Percentiles rank a stretch among this genome's conserved stretches.
Conservation (phyloP, 768 basidiomycete genomes). For the Megacollybia marginata region DNA sequence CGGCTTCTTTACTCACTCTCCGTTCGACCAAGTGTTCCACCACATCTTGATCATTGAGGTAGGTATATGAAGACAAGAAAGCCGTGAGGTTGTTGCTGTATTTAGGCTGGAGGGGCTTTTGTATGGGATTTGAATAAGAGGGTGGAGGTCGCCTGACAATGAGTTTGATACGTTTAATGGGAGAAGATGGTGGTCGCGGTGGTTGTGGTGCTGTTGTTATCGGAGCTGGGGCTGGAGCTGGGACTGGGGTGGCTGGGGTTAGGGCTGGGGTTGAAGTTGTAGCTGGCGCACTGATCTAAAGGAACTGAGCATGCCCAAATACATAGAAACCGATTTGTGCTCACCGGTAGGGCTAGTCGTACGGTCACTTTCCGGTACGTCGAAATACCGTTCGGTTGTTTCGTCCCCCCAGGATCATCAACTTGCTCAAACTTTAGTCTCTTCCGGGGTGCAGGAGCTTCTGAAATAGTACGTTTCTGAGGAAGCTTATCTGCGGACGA, state of each 20-base stretch:
- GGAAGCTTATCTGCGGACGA: too few relatives aligned
- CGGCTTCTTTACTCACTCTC: slow-evolving; percentile 35
- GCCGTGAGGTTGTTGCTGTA: slow-evolving; percentile 46
- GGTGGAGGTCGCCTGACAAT: slow-evolving; percentile 62
- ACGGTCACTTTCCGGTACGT: too few relatives aligned
- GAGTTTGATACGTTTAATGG: slow-evolving; percentile 56
- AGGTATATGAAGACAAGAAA: slow-evolving; percentile 58
- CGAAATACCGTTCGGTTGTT: too few relatives aligned
- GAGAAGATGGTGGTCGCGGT: slow-evolving; percentile 16
- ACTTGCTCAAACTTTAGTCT: too few relatives aligned
- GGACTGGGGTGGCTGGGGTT: background rate
- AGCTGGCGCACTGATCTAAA: background rate
- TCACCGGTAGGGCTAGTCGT: too few relatives aligned
- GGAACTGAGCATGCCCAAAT: background rate
- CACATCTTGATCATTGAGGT: slow-evolving; percentile 43
- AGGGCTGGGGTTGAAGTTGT: background rate
- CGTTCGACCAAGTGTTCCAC: slow-evolving; percentile 27
- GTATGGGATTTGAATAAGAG: slow-evolving; percentile 55
- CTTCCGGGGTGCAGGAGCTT: too few relatives aligned
- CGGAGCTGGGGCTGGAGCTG: background rate
- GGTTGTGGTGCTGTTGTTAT: background rate
- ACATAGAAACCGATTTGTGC: too few relatives aligned
- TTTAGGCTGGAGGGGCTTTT: slow-evolving; percentile 48
- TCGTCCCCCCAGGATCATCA: too few relatives aligned
- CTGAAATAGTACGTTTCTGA: too few relatives aligned